Conservation (phyloP, 352 stramenopile genomes). For the Globisporangium takayamanum region DNA sequence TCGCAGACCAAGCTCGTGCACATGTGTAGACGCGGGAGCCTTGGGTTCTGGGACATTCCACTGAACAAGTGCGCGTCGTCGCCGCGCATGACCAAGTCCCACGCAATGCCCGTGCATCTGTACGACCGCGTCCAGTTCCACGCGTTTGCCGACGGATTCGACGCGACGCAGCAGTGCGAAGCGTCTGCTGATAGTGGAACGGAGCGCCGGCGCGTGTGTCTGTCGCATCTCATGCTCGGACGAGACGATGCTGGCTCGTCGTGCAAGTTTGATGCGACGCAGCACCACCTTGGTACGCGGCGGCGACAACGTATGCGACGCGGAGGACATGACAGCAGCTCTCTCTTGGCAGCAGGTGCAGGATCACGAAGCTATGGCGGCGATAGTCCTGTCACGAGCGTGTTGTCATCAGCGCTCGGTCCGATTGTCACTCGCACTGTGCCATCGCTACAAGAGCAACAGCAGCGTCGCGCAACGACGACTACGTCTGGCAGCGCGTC, state of each 20-base stretch:
- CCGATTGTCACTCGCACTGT: conserved; percentile 15
- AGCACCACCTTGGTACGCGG: conserved; percentile 2
- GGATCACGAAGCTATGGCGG: not conserved
- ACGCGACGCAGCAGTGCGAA: not conserved
- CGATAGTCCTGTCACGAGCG: conserved; percentile 11
- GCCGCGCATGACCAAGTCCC: conserved; percentile 14
- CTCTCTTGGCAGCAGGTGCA: not conserved
- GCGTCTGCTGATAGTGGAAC: not conserved
- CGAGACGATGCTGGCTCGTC: conserved; percentile 27
- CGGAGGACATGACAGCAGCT: too few relatives aligned
- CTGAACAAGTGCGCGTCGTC: conserved; percentile 16
- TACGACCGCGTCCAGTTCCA: conserved; percentile 27
- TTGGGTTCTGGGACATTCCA: conserved; percentile 52
- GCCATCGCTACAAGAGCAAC: not conserved
- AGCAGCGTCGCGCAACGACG: not conserved
- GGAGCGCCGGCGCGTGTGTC: conserved; percentile 4
- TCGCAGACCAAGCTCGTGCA: conserved; percentile 33
- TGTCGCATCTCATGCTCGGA: conserved; percentile 47
- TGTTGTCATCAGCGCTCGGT: conserved; percentile 24
- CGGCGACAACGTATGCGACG: conserved; percentile 16
- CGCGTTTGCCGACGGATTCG: conserved; percentile 23
- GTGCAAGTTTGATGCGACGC: conserved; percentile 23
- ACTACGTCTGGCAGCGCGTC: conserved; percentile 1
- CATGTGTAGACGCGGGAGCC: conserved; percentile 41
- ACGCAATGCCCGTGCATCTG: conserved; percentile 7